Base-by-base conservation (phyloP, 2,329 filamentous ascomycete species). In the Aspergillus cejpii region DNA sequence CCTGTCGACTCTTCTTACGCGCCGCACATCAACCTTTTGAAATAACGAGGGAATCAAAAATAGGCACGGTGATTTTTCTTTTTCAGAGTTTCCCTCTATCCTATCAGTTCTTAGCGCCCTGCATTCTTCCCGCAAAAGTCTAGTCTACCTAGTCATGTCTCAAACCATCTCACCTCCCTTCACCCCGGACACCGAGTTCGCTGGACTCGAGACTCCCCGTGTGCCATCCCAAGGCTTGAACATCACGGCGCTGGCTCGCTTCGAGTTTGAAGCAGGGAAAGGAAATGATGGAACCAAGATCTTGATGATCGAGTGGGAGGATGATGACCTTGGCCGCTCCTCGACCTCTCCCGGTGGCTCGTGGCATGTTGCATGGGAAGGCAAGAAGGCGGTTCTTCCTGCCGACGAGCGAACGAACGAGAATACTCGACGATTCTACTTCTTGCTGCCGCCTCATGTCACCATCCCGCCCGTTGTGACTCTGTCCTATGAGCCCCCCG, bases 251-350 rank as follows among this genome's bases (percentile, higher is more conserved):
- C 74, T 88, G 37, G 84, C 87, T 37, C 83, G 89, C 47, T 95
- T 94, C 67, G 89, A 95, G 64, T 94, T 94, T 62, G 85, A 90
- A 67, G 74, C 79, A 0, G 84, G 82, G 27, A 79, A 78, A 63
- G 84, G 81, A 39, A 87, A 87, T 58, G 84, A 90, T 53, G 88
- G 88, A 31, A 94, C 87, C 51, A 95, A 94, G 72, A 83, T 95
- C 51, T 72, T 95, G 56, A 92, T 95, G 87, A 83, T 94, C 29
- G 88, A 95, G 65, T 95, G 89, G 89, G 81, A 87, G 62, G 79
- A 83, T 41, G 76, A 78, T 53, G 70, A 75, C 47, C 65, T 70
- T 33, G 74, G 69, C 2, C 66, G 71, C 41, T 66, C 67, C 8
- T 52, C 74, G 12, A 61, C 59, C 14, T 37, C 37, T 1, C 20